A percentile compares a stretch with the other conserved stretches of the same genome.
Evolutionary conservation across 2,329 filamentous ascomycete genomes (phyloP).

Genomic region (Scytalidium sp.): DNA sequence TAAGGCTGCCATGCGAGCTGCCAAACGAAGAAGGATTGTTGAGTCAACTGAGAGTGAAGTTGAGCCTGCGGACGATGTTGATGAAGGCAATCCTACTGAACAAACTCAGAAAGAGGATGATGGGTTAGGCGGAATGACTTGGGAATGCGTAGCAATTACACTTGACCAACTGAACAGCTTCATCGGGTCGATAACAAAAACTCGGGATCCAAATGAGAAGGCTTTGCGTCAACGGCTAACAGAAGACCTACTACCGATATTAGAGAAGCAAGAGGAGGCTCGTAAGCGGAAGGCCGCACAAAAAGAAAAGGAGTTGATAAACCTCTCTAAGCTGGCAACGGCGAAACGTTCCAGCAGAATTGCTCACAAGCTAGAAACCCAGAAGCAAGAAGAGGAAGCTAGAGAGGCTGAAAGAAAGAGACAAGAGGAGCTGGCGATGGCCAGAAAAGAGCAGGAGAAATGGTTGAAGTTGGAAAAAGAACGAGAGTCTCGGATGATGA

Average conservation of each 20-base stretch:
- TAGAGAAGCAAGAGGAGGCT: conserved; percentile 75
- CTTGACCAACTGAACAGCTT: conserved; percentile 74
- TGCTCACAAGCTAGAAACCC: conserved; percentile 75
- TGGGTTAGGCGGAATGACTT: conserved; percentile 72
- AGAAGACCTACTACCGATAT: conserved; percentile 76
- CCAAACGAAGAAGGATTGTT: conserved; percentile 67
- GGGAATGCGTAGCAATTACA: conserved; percentile 88
- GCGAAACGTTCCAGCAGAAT: conserved; percentile 92
- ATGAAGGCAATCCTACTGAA: conserved; percentile 38
- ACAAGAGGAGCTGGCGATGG: conserved; percentile 60
- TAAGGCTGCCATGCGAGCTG: conserved; percentile 61
- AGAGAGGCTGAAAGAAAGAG: conserved; percentile 68
- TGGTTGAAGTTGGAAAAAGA: conserved; percentile 63
- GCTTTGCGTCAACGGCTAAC: conserved; percentile 68
- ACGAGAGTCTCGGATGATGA: conserved; percentile 75
- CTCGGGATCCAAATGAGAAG: conserved; percentile 82
- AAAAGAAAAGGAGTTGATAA: conserved; percentile 75
- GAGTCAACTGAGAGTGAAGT: conserved; percentile 36
- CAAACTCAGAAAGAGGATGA: conserved; percentile 48
- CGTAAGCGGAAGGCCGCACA: conserved; percentile 67
- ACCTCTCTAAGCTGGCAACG: conserved; percentile 81
- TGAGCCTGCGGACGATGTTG: conserved; percentile 35
- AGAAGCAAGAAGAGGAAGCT: conserved; percentile 68
- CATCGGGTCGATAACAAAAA: conserved; percentile 68
- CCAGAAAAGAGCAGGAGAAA: conserved; percentile 64